A percentile compares a stretch with the other conserved stretches of the same genome.
Conservation (phyloP, 306 rosid genomes). For the Inga laurina region DNA sequence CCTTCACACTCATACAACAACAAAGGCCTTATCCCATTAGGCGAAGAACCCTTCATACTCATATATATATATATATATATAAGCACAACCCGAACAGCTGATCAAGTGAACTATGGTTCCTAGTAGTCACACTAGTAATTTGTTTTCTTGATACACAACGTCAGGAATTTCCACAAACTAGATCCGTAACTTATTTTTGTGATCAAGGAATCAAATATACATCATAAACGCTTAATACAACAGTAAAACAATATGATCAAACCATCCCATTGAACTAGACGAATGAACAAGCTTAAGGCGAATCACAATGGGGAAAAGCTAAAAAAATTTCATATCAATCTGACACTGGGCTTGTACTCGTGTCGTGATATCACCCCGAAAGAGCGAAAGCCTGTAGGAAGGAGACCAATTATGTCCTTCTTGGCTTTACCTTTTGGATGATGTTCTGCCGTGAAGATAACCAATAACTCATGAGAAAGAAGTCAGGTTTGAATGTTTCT, state of each 20-base stretch:
- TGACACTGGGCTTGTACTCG: not conserved
- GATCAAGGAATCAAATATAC: not conserved
- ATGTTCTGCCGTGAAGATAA: not conserved
- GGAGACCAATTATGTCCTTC: not conserved
- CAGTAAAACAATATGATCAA: not conserved
- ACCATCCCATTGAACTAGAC: not conserved
- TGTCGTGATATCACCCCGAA: not conserved
- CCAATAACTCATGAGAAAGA: not conserved
- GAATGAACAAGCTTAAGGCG: not conserved
- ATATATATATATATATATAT: too few species aligned
- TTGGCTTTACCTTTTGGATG: not conserved
- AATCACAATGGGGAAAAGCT: not conserved
- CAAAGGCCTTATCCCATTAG: too few species aligned
- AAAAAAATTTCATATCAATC: not conserved
- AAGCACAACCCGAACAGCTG: not conserved
- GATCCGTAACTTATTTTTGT: not conserved
- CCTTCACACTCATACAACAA: too few species aligned
- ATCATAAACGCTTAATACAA: not conserved
- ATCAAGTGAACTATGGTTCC: not conserved
- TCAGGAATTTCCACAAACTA: not conserved
- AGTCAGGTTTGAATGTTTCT: conserved; percentile 54
- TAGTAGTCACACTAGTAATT: not conserved
- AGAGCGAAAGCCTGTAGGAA: not conserved
- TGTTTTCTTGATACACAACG: not conserved
- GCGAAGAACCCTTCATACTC: not conserved